These are phyloP conservation scores for Ciborinia camelliae DNA, from an alignment of 2,329 filamentous ascomycete species.

Conservation along the genomic window DNA sequence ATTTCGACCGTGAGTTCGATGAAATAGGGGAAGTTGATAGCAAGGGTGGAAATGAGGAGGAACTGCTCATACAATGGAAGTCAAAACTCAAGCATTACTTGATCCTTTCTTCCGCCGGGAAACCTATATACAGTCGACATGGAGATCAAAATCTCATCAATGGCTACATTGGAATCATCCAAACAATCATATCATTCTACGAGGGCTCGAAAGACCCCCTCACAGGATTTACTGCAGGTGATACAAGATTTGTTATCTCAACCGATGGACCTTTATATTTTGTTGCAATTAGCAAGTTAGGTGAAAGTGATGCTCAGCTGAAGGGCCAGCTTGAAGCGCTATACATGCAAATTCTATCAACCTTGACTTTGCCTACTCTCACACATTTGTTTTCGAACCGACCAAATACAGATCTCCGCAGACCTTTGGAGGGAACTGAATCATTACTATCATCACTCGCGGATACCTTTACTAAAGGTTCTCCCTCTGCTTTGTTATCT, in stretches of 20 bases:
- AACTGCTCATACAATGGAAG: constrained; percentile 69
- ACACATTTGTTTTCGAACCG: constrained; percentile 83
- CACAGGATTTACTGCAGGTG: constrained; percentile 80
- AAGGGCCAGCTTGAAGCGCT: constrained; percentile 84
- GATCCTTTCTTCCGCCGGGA: constrained; percentile 91
- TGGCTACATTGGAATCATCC: constrained; percentile 89
- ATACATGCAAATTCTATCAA: constrained; percentile 98
- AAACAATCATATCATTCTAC: constrained; percentile 97
- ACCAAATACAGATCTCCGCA: constrained; percentile 88
- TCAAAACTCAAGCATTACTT: constrained; percentile 95
- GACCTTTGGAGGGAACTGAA: constrained; percentile 88
- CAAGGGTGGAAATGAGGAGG: constrained; percentile 52
- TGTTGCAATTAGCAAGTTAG: constrained; percentile 85
- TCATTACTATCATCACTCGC: constrained; percentile 85
- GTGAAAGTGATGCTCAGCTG: constrained; percentile 89
- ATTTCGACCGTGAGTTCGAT: constrained; percentile 77
- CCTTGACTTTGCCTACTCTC: constrained; percentile 82
- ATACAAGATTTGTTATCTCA: constrained; percentile 78
- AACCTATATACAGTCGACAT: constrained; percentile 95
- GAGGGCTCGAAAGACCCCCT: constrained; percentile 75
- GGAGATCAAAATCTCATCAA: constrained; percentile 88
- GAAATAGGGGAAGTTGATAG: constrained; percentile 59
- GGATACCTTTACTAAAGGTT: constrained; percentile 91
- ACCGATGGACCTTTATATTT: constrained; percentile 87
- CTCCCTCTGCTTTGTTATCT: constrained; percentile 81